Evolutionary conservation across 345 rosid species (phyloP).

Genomic region (Clausena lansium): DNA sequence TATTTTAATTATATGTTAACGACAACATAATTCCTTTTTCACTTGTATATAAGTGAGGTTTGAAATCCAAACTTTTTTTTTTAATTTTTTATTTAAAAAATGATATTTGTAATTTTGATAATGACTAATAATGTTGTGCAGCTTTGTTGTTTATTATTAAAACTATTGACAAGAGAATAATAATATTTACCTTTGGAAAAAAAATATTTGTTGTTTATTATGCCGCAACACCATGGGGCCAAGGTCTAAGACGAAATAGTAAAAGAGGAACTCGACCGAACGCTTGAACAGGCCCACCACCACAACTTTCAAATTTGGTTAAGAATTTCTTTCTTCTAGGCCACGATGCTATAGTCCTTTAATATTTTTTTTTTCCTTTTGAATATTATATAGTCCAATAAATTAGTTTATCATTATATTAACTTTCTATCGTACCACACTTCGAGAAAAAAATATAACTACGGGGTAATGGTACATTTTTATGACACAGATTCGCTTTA

Average conservation of each 20-base stretch:
- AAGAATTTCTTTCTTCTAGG: not conserved
- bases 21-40: too few species aligned
- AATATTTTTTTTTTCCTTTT: too few species aligned
- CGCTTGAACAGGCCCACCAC: not conserved
- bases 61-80: too few species aligned
- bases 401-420: not conserved
- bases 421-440: not conserved
- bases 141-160: not conserved
- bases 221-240: not conserved
- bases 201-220: not conserved
- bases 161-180: too few species aligned
- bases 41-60: too few species aligned
- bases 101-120: not conserved
- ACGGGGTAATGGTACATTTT: not conserved
- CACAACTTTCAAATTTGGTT: too few species aligned
- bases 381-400: not conserved
- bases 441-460: not conserved
- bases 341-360: not conserved
- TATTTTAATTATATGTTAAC: too few species aligned
- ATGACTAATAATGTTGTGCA: not conserved
- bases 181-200: too few species aligned
- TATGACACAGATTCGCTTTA: not conserved
- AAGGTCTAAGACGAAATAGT: not conserved
- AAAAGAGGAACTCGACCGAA: not conserved
- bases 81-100: too few species aligned